Base-by-base conservation (phyloP, 345 rosid genomes). In the Acer campestre region DNA sequence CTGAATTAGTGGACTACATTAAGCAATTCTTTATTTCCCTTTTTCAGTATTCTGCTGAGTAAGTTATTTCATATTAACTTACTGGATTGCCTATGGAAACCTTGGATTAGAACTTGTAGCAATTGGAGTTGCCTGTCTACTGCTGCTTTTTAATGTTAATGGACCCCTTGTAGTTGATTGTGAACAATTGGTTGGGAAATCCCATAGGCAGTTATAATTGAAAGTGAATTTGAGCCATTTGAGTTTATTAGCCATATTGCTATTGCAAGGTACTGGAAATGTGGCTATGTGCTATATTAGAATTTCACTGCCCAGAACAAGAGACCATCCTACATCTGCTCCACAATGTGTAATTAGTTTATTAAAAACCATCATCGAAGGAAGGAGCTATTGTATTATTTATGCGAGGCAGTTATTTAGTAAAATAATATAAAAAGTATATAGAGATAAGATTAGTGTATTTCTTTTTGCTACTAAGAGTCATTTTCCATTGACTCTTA, bases 41-140 rank as follows among this genome's bases (percentile, higher is more conserved):
- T 82, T 87, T 94, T 81, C 89, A 86, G 44, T 73, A 78, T 82
- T 80, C 94, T 85, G 91, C 97, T 42, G 87, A 86, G 98, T 96
- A 83, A 90, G 97, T 84, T 68, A 18, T 74, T 78, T 79, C 63
- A 63, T 31, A 13, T 38, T 20, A 42, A 25, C 35, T 67, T 68
- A 2, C 0, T 23, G 23, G 58, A 51, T 55, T 75, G 3, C 9
- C 44, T 68, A 62, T 27, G 12, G 11, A 23, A 69, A 75, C 75
- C 82, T 51, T 61, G 18, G 7, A 61, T 44, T 42, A 61, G 53
- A 65, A 38, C 16, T 42, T 75, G 10, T 61, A 23, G 67, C 20
- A 11, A 16, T 13, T 10, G 4, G 46, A 35, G 51, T 63, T 63
- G n/a, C 61, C 55, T 42, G 42, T 74, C 16, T 63, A 11, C 59